Conservation (phyloP, 495 filamentous ascomycete species). For the Thermothielavioides terrestris region DNA sequence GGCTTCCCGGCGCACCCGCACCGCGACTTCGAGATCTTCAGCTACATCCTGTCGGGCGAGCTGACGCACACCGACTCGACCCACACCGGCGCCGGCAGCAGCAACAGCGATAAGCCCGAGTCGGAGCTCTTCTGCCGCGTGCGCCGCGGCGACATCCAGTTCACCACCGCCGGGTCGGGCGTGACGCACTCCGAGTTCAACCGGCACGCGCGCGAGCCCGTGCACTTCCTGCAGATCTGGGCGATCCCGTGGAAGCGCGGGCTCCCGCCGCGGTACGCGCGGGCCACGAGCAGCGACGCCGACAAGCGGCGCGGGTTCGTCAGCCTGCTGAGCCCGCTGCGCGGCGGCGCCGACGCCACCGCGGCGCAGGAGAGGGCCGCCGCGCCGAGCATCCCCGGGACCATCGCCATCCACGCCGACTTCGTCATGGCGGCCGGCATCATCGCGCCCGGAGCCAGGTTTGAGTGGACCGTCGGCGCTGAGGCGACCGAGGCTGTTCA, state of each 20-base stretch:
- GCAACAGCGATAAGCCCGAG: constrained; percentile 36
- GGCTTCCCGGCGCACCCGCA: constrained; percentile 78
- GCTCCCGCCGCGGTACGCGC: constrained; percentile 62
- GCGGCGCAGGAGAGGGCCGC: constrained; percentile 50
- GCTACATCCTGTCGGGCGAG: constrained; percentile 69
- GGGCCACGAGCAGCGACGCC: constrained; percentile 56
- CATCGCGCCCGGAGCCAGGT: constrained; percentile 46
- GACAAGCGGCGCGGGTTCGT: constrained; percentile 60
- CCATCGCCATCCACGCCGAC: constrained; percentile 74
- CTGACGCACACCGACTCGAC: constrained; percentile 75
- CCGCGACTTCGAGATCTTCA: constrained; percentile 76
- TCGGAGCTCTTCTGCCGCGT: constrained; percentile 60
- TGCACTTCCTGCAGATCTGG: constrained; percentile 82
- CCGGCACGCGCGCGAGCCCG: constrained; percentile 48
- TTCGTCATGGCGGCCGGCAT: constrained; percentile 67
- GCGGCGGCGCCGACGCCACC: constrained; percentile 51
- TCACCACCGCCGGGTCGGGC: constrained; percentile 69
- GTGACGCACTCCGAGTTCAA: constrained; percentile 73
- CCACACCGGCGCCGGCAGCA: too few species aligned
- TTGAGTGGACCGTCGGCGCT: constrained; percentile 54
- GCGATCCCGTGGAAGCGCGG: constrained; percentile 60
- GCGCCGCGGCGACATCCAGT: constrained; percentile 71
- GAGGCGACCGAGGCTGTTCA: constrained; percentile 41
- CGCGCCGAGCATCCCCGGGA: constrained; percentile 45
- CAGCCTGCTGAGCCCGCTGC: constrained; percentile 61